Evolutionary conservation across 371 early-diverging fungal genomes (phyloP), one percentile per base, ranked within the genome.

Genomic region (Mucor plumbeus): DNA sequence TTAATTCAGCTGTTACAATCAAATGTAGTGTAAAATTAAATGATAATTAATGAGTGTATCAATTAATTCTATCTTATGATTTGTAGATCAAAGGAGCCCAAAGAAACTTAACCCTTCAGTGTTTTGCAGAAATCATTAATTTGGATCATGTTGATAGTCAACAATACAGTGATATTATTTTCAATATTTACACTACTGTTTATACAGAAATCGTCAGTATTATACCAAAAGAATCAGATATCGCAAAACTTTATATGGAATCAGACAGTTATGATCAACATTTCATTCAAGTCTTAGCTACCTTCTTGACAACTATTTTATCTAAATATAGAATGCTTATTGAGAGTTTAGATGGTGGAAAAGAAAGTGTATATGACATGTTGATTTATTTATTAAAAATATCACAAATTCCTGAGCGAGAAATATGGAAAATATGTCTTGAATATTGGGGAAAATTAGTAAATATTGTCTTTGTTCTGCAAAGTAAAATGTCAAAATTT

Each of bases 351-450:
- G 70, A 76, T 9, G 81, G 73, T 33, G 89, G 87, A 54, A 77
- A 84, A 8, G 89, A 92, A 5, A 71, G 80, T 17, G 76, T 97
- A 39, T 61, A 92, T 36, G 79, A 81, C 41, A 94, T 91, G 15
- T 95, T 98, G 74, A 78, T 82, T 38, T 97, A 94, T 66, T 77
- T 99, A 39, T 78, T 98, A 67, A 83, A 87, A 53, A 91, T 98
- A 26, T 94, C 97, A 1, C 83, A 84, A 38, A 93, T 98, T 9
- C 89, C 93, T 31, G 98, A 98, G 69, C 89, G 95, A 34, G 99
- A 98, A 74, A 82, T 98, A 34, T 98, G 97, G 89, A 97, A 97
- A 84, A 91, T 95, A 44, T 97, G 97, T 71, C 77, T 98, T 44
- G 99, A 98, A 76, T 98, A 96, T 79, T 98, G 98, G 97, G 86